Percentiles rank a stretch among this genome's conserved stretches.
These are phyloP conservation scores for Alternaria brassicicola DNA, from an alignment of 2,329 filamentous ascomycete genomes.

Conservation along the genomic window DNA sequence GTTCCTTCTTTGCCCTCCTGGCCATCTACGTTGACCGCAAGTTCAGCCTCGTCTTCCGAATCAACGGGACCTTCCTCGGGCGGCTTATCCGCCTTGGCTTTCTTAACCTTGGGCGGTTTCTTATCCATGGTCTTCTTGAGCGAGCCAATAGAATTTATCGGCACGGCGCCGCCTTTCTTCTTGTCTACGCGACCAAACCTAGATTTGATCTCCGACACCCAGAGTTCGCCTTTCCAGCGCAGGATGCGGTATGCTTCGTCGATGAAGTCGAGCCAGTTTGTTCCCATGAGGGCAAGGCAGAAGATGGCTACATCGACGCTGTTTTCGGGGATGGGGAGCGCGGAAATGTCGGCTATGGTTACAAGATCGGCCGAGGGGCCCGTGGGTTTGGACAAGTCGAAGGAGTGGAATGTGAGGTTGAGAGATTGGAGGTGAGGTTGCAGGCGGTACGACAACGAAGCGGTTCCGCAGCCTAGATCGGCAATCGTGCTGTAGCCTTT, in stretches of 20 bases:
- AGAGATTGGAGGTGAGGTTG: conserved; percentile 68
- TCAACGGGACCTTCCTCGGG: conserved; percentile 57
- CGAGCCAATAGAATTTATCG: conserved; percentile 69
- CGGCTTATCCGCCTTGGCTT: conserved; percentile 54
- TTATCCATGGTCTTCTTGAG: conserved; percentile 37
- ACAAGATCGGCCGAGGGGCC: conserved; percentile 75
- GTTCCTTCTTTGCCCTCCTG: conserved; percentile 71
- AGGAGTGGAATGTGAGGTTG: conserved; percentile 78
- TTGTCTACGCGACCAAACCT: conserved; percentile 72
- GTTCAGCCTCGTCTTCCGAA: conserved; percentile 63
- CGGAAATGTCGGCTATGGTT: conserved; percentile 86
- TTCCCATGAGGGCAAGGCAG: conserved; percentile 97
- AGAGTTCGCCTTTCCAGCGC: conserved; percentile 92
- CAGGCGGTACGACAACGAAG: conserved; percentile 74
- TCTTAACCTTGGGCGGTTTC: conserved; percentile 33
- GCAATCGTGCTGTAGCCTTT: conserved; percentile 76
- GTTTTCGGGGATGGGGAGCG: conserved; percentile 75
- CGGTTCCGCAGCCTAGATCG: conserved; percentile 93
- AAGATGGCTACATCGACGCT: conserved; percentile 88
- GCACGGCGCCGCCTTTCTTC: conserved; percentile 56
- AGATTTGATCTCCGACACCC: conserved; percentile 96
- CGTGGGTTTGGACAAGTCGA: conserved; percentile 80
- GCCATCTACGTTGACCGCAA: conserved; percentile 70
- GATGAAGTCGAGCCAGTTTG: conserved; percentile 96
- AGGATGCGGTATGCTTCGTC: conserved; percentile 94